Evolutionary conservation across 2,329 filamentous ascomycete species (phyloP), one percentile per base, ranked within the genome.

Genomic region (Trichophyton schoenleinii): DNA sequence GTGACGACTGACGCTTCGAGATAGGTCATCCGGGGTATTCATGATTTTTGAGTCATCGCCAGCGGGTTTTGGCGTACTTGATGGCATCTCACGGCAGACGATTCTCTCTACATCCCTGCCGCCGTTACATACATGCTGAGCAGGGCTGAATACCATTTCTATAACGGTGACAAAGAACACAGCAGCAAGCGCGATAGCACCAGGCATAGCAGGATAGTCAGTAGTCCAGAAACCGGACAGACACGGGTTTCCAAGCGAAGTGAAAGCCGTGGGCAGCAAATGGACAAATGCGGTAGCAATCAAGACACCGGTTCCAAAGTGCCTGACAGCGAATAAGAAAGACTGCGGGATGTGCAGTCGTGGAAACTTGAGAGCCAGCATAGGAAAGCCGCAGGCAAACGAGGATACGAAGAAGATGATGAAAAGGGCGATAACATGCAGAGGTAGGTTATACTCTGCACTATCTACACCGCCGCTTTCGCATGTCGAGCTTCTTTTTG

Each of bases 211-310:
- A 7, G 75, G 74, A 63, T 78, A 79, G 57, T 76, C 70, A 1
- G 72, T 67, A 34, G 72, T 78, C 75, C 77, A 78, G 65, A 79
- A 78, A 25, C 67, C 63, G 0, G 76, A 73, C 22, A 79, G 69
- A 68, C 86, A 88, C 49, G 85, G 85, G 64, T 87, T 82, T 65
- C 81, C 86, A 20, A 87, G 76, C 46, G 84, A 86, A 62, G 79
- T 72, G 67, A 88, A 88, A 0, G 86, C 85, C 28, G 83, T 88
- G 60, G 83, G 85, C 3, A 87, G 80, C 11, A 87, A 78, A 74
- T 92, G 88, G 28, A 92, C 88, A 69, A 94, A 94, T 61, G 89
- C 88, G 0, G 89, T 94, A 9, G 89, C 88, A 64, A 94, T 86
- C n/a, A 94, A 78, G 20, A 94, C 89, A 63, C 89, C 89, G 0